phyloP scores from a whole-genome alignment of 805 yeast species.

The Debaryomyces prosopidis region DNA sequence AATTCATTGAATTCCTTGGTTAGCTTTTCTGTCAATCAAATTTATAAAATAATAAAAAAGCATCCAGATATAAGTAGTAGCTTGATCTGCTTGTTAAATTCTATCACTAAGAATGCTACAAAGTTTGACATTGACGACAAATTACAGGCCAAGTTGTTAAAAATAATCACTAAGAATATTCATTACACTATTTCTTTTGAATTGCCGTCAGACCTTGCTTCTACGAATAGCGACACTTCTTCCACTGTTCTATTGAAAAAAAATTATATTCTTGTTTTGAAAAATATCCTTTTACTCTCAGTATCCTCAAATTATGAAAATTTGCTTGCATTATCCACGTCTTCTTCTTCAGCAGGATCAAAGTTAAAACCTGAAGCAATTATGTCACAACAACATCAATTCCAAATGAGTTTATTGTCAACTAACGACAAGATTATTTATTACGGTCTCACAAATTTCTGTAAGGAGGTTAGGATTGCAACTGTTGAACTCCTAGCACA shows the following conservation, averaged over 20 bases:
- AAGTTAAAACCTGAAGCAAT: constrained; percentile 44
- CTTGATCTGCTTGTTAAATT: constrained; percentile 30
- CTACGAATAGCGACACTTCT: constrained; percentile 10
- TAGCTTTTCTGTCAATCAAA: constrained; percentile 32
- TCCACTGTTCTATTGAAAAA: constrained; percentile 28
- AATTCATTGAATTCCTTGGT: constrained; percentile 35
- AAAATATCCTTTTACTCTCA: constrained; percentile 32
- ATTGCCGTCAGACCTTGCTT: constrained; percentile 9
- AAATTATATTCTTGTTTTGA: constrained; percentile 32
- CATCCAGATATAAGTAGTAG: constrained; percentile 23
- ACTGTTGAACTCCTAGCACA: constrained; percentile 35
- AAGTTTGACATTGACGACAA: constrained; percentile 43
- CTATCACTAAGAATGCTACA: constrained; percentile 34
- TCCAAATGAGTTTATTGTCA: constrained; percentile 29
- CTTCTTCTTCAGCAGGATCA: constrained; percentile 34
- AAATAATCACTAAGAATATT: constrained; percentile 31
- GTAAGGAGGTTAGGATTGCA: constrained; percentile 37
- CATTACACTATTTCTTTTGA: constrained; percentile 19
- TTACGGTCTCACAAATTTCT: constrained; percentile 31
- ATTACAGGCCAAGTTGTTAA: constrained; percentile 33
- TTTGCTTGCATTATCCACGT: constrained; percentile 34
- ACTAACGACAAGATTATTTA: constrained; percentile 30
- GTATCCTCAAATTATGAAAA: constrained; percentile 38
- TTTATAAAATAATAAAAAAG: constrained; percentile 41
- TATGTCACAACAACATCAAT: constrained; percentile 41